Evolutionary conservation across 169 alveolate species (phyloP).

Genomic region (Neospora caninum): DNA sequence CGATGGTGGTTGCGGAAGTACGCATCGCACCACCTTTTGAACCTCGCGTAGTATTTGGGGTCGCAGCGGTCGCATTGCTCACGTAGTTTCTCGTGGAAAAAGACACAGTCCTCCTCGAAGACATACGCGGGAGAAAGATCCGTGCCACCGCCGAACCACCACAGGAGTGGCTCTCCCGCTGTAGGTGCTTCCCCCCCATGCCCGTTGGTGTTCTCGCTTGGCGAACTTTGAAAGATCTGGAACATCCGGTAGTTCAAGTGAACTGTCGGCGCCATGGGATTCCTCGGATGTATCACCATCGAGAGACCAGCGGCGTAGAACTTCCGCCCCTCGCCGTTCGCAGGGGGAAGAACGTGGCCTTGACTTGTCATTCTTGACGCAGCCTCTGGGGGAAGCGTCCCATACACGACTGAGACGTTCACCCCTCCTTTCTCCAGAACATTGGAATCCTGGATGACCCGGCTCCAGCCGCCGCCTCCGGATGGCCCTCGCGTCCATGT

Average conservation of each 20-base stretch:
- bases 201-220: neutral
- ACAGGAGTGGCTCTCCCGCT: constrained; percentile 34
- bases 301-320: constrained; percentile 88
- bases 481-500: constrained; percentile 77
- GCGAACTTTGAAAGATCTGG: constrained; percentile 70
- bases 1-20: constrained; percentile 84
- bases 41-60: constrained; percentile 77
- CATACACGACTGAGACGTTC: constrained; percentile 77
- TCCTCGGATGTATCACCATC: constrained; percentile 85
- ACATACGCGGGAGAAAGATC: constrained; percentile 90
- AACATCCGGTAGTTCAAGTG: constrained; percentile 86
- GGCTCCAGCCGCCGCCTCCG: constrained; percentile 81
- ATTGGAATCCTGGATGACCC: constrained; percentile 81
- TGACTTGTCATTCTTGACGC: constrained; percentile 72
- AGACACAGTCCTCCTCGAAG: constrained; percentile 81
- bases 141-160: constrained; percentile 94
- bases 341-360: neutral
- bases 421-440: constrained; percentile 87
- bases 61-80: constrained; percentile 80
- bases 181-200: neutral
- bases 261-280: constrained; percentile 86
- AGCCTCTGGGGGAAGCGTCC: constrained; percentile 78
- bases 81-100: constrained; percentile 82
- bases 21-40: constrained; percentile 86
- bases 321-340: constrained; percentile 14